Evolutionary conservation across 805 yeast genomes (phyloP).

Genomic region (Lachancea cidri): DNA sequence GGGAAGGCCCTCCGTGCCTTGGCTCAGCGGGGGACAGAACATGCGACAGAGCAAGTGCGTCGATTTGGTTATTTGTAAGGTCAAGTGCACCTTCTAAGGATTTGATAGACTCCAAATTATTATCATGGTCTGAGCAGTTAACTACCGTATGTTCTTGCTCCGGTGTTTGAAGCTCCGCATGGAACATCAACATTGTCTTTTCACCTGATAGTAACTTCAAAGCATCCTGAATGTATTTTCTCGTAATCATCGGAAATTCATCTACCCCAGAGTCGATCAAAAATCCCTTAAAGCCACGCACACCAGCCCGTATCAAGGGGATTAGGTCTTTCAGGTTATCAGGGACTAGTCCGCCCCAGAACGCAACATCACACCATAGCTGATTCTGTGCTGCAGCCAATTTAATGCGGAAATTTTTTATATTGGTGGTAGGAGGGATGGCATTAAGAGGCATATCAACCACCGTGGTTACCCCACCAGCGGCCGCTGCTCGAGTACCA

Average conservation of each 20-base stretch:
- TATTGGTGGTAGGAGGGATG: constrained; percentile 89
- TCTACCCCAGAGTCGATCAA: constrained; percentile 94
- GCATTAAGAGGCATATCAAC: constrained; percentile 96
- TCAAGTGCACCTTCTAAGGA: constrained; percentile 18
- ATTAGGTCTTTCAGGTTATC: constrained; percentile 60
- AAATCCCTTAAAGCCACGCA: constrained; percentile 90
- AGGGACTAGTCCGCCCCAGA: constrained; percentile 96
- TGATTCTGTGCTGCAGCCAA: constrained; percentile 73
- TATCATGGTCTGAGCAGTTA: constrained; percentile 21
- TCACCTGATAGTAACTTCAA: constrained; percentile 56
- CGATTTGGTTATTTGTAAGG: constrained; percentile 46
- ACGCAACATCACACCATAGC: constrained; percentile 89
- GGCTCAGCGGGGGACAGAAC: constrained; percentile 57
- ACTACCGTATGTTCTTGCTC: constrained; percentile 31
- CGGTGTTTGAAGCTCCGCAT: constrained; percentile 78
- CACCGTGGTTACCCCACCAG: constrained; percentile 95
- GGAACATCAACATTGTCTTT: constrained; percentile 79
- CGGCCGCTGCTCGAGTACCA: constrained; percentile 90
- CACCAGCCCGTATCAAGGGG: constrained; percentile 81
- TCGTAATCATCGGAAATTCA: constrained; percentile 80
- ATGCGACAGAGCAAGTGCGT: constrained; percentile 52
- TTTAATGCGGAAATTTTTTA: constrained; percentile 69
- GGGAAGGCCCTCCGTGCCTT: constrained; percentile 40
- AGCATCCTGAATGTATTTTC: constrained; percentile 60
- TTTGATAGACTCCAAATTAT: constrained; percentile 5